Evolutionary conservation across 2,329 filamentous ascomycete genomes (phyloP).

Genomic region (Penicillium rolfsii): DNA sequence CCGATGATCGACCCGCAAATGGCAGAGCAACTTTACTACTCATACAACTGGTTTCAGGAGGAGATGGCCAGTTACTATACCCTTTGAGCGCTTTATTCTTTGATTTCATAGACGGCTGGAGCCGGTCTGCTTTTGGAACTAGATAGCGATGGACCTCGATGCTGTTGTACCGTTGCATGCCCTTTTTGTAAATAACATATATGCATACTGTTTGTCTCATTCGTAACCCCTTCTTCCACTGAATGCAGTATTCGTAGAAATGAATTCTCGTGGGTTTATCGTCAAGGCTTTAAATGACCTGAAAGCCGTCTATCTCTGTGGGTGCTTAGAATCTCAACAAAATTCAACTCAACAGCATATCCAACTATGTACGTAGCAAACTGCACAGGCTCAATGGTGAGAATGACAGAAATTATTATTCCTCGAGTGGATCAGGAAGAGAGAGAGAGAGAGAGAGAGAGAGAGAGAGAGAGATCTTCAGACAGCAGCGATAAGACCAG

Average conservation of each 20-base stretch:
- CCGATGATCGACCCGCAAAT: slow-evolving; percentile 42
- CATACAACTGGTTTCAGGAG: slow-evolving; percentile 46
- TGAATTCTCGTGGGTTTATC: neutral
- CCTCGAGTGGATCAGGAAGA: neutral
- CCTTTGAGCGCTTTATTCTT: slow-evolving; percentile 31
- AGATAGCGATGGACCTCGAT: neutral
- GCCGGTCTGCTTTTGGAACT: neutral
- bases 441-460: neutral
- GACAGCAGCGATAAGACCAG: neutral
- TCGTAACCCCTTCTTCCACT: neutral
- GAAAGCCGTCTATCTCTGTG: too few relatives aligned
- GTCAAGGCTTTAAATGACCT: too few relatives aligned
- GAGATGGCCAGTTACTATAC: slow-evolving; percentile 46
- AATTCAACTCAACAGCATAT: neutral
- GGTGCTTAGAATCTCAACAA: neutral
- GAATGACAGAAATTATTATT: neutral
- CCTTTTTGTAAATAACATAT: neutral
- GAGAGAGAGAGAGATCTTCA: neutral
- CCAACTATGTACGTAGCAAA: neutral
- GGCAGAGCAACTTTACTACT: slow-evolving; percentile 44
- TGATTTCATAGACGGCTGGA: neutral
- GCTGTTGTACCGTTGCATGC: too few relatives aligned
- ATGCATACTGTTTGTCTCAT: neutral
- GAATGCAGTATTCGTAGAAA: neutral
- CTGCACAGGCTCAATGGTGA: too few relatives aligned